A percentile compares a stretch with the other conserved stretches of the same genome.
phyloP scores from a whole-genome alignment of 164 flowering plant genomes.

The Vitis labrusca region DNA sequence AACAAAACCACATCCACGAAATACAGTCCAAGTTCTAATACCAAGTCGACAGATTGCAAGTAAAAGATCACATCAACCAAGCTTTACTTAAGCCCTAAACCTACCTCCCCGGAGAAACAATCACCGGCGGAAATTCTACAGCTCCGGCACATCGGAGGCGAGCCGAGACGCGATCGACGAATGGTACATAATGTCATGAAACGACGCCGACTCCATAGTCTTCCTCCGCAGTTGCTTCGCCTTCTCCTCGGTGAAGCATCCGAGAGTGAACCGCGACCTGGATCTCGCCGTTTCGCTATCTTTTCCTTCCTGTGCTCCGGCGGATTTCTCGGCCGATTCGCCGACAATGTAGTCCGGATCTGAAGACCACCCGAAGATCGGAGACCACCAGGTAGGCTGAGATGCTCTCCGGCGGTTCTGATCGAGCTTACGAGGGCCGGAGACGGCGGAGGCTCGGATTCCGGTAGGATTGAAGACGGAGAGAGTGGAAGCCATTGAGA shows the following conservation, averaged over 20 bases:
- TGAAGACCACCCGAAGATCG: slow-evolving; percentile 40
- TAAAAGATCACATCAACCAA: too few relatives aligned
- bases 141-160: slow-evolving; percentile 27
- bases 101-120: too few relatives aligned
- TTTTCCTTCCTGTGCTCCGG: neutral
- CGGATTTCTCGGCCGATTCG: neutral
- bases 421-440: slow-evolving; percentile 26
- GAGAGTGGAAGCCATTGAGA: slow-evolving; percentile 39
- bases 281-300: neutral
- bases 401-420: slow-evolving; percentile 17
- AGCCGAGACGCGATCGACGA: slow-evolving; percentile 44
- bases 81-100: too few relatives aligned
- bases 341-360: slow-evolving; percentile 29
- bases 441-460: slow-evolving; percentile 30
- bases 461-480: slow-evolving; percentile 21
- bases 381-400: slow-evolving; percentile 32
- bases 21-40: too few relatives aligned
- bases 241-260: slow-evolving; percentile 46
- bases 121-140: neutral
- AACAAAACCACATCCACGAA: too few relatives aligned
- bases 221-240: slow-evolving; percentile 39
- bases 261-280: slow-evolving; percentile 27
- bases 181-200: slow-evolving; percentile 46
- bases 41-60: too few relatives aligned
- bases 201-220: slow-evolving; percentile 25